Conservation (phyloP, 495 filamentous ascomycete genomes). For the Tuber aestivum region DNA sequence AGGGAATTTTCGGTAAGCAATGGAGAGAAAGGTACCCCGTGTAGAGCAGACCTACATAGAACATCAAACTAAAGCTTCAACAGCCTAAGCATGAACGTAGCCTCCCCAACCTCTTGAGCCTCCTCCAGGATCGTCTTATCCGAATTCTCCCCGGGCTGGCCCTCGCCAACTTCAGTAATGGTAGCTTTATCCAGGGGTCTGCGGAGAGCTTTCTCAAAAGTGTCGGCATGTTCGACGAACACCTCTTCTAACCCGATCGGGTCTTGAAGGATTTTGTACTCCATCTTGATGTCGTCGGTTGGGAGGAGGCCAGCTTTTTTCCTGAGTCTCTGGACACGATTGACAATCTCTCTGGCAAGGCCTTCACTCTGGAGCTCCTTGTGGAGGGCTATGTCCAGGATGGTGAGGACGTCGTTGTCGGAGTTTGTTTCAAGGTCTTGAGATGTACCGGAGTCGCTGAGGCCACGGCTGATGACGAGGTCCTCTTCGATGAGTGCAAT, state of each 20-base stretch:
- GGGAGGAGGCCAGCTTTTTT: slow-evolving; percentile 75
- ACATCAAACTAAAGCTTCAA: slow-evolving; percentile 57
- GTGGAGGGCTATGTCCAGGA: slow-evolving; percentile 69
- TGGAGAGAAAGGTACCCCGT: neutral
- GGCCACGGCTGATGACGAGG: slow-evolving; percentile 71
- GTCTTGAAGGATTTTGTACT: slow-evolving; percentile 68
- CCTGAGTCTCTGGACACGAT: slow-evolving; percentile 70
- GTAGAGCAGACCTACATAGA: neutral
- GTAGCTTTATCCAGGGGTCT: slow-evolving; percentile 71
- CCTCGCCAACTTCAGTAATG: slow-evolving; percentile 54
- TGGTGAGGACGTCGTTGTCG: slow-evolving; percentile 73
- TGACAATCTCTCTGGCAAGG: slow-evolving; percentile 73
- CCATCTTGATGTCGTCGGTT: slow-evolving; percentile 82
- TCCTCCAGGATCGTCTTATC: slow-evolving; percentile 71
- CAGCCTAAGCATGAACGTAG: slow-evolving; percentile 75
- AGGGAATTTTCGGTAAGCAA: neutral
- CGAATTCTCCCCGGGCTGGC: slow-evolving; percentile 50
- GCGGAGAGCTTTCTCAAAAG: slow-evolving; percentile 73
- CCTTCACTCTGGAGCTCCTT: slow-evolving; percentile 70
- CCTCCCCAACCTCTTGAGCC: slow-evolving; percentile 82
- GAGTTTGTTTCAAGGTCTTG: slow-evolving; percentile 76
- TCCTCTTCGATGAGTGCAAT: slow-evolving; percentile 76
- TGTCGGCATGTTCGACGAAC: slow-evolving; percentile 60
- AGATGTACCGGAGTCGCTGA: slow-evolving; percentile 61
- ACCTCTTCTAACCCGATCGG: slow-evolving; percentile 68